These are phyloP conservation scores for Novakomyces olei DNA, from an alignment of 805 yeast species.

Conservation along the genomic window DNA sequence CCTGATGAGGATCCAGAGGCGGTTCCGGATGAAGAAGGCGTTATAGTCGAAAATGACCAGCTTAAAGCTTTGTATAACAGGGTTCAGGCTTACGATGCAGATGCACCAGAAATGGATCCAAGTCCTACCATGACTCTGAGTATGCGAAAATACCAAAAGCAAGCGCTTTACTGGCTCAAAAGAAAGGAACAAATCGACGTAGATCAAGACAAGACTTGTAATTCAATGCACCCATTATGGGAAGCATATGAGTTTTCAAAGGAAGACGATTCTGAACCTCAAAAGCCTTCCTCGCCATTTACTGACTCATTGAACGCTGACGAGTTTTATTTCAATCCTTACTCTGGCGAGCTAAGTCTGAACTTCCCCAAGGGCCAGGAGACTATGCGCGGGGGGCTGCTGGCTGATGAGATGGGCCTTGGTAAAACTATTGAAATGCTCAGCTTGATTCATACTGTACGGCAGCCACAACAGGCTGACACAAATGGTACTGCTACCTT, in stretches of 20 bases:
- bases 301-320: conserved; percentile 6
- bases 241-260: conserved; percentile 53
- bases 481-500: background rate
- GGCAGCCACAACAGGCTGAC: conserved; percentile 1
- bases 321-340: conserved; percentile 52
- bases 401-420: conserved; percentile 87
- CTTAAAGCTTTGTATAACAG: conserved; percentile 50
- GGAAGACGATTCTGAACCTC: conserved; percentile 14
- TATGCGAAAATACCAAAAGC: conserved; percentile 58
- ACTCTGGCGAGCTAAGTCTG: conserved; percentile 55
- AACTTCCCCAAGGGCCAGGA: conserved; percentile 43
- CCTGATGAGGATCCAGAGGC: conserved; percentile 5
- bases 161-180: conserved; percentile 24
- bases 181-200: conserved; percentile 12
- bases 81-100: conserved; percentile 41
- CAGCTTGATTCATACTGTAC: conserved; percentile 36
- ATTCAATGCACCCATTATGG: conserved; percentile 70
- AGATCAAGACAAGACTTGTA: conserved; percentile 20
- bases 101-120: conserved; percentile 39
- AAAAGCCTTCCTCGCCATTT: background rate
- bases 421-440: conserved; percentile 80
- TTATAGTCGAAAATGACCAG: conserved; percentile 37
- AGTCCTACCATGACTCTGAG: conserved; percentile 32
- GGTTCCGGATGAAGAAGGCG: conserved; percentile 10
- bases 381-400: conserved; percentile 54